Percentiles rank a stretch among this genome's conserved stretches.
Conservation (phyloP, 129 eudicot genomes). For the Tagetes erecta region DNA sequence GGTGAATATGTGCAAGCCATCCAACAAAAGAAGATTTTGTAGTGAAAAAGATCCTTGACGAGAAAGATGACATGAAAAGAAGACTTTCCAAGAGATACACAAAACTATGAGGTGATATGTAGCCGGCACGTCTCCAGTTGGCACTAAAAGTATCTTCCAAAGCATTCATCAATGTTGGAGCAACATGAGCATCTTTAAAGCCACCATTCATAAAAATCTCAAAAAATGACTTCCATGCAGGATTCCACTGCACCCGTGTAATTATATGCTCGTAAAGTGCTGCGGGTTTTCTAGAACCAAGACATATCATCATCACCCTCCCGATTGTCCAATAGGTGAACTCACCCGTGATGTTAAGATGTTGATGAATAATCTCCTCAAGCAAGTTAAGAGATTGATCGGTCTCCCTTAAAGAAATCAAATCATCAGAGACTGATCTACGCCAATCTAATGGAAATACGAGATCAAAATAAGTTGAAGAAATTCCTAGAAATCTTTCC, state of each 20-base stretch:
- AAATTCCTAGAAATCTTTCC: conserved; percentile 22
- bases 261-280: conserved; percentile 15
- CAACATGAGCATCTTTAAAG: not conserved
- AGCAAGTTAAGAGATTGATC: conserved; percentile 43
- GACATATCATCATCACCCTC: conserved; percentile 44
- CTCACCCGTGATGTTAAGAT: conserved; percentile 20
- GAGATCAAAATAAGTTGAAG: conserved; percentile 29
- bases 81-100: conserved; percentile 58
- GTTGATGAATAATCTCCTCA: conserved; percentile 39
- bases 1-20: conserved; percentile 33
- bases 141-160: conserved; percentile 43
- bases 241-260: conserved; percentile 7
- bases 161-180: conserved; percentile 27
- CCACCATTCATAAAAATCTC: conserved; percentile 16
- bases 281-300: conserved; percentile 44
- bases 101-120: conserved; percentile 60
- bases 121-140: conserved; percentile 40
- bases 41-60: conserved; percentile 33
- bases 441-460: conserved; percentile 65
- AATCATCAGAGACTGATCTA: conserved; percentile 27
- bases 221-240: conserved; percentile 42
- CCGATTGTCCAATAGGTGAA: conserved; percentile 53
- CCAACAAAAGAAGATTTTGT: conserved; percentile 60
- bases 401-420: conserved; percentile 45
- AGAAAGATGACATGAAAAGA: conserved; percentile 39